phyloP scores from a whole-genome alignment of 2,329 filamentous ascomycete species.

The Monosporascus sp. region DNA sequence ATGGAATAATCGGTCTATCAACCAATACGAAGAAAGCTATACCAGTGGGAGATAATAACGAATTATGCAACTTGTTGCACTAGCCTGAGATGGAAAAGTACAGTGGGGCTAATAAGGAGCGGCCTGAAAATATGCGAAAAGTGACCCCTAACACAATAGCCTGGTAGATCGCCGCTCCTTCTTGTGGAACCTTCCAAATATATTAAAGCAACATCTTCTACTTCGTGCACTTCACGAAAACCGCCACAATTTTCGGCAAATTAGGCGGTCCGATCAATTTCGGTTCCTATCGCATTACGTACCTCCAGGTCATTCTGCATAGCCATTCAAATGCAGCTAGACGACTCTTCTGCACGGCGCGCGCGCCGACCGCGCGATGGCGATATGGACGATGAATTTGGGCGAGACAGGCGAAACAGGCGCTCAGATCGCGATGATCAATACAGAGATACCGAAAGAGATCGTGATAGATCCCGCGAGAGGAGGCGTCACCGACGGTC shows the following conservation, averaged over 20 bases:
- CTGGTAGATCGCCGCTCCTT: too few species aligned
- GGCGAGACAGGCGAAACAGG: conserved; percentile 14
- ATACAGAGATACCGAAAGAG: conserved; percentile 7
- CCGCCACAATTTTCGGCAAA: background rate
- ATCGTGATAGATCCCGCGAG: conserved; percentile 14
- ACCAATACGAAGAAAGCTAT: too few species aligned
- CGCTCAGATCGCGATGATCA: conserved; percentile 12
- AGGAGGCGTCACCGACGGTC: conserved; percentile 19
- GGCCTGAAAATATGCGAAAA: too few species aligned
- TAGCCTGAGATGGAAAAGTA: too few species aligned
- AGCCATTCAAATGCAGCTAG: background rate
- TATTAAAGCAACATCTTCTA: too few species aligned
- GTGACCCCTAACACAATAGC: too few species aligned
- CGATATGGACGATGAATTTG: conserved; percentile 12
- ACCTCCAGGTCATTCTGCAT: background rate
- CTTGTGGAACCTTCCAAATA: too few species aligned
- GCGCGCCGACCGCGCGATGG: conserved; percentile 7
- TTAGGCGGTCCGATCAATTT: background rate
- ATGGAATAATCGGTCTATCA: too few species aligned
- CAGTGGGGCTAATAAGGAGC: too few species aligned
- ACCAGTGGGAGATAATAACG: too few species aligned
- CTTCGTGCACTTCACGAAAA: too few species aligned
- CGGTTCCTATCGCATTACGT: background rate
- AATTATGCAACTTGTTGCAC: too few species aligned
- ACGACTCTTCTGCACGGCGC: conserved; percentile 7